Evolutionary conservation across 345 rosid genomes (phyloP).

Genomic region (Streptanthus diversifolius): DNA sequence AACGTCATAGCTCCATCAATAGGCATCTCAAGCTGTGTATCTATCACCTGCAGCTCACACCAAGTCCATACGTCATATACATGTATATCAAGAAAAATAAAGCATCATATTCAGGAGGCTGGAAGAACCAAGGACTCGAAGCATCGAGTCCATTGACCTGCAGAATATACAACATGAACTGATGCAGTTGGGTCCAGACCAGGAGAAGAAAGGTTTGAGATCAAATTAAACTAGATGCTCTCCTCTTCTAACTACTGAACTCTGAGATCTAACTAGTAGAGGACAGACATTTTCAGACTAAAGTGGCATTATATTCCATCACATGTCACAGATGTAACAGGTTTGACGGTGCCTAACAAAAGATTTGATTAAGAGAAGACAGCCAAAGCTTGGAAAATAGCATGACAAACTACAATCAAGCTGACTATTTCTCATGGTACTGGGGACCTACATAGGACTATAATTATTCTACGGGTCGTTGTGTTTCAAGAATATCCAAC

Average conservation of each 20-base stretch:
- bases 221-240: not conserved
- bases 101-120: not conserved
- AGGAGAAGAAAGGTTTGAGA: not conserved
- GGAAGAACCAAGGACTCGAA: not conserved
- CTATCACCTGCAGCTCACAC: slow-evolving; percentile 58
- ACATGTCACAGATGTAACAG: not conserved
- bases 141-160: not conserved
- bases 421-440: slow-evolving; percentile 18
- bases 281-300: slow-evolving; percentile 2
- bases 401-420: not conserved
- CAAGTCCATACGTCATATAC: slow-evolving; percentile 7
- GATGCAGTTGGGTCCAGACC: not conserved
- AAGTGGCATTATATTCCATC: not conserved
- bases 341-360: slow-evolving; percentile 1
- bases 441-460: slow-evolving; percentile 2
- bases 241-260: not conserved
- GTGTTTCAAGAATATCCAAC: slow-evolving; percentile 7
- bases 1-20: slow-evolving; percentile 74
- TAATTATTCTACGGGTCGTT: not conserved
- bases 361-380: not conserved
- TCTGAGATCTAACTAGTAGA: not conserved
- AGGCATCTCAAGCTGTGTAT: slow-evolving; percentile 85
- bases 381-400: not conserved
- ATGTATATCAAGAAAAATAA: slow-evolving; percentile 3
- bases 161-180: slow-evolving; percentile 1